Percentiles rank a stretch among this genome's conserved stretches.
Evolutionary conservation across 2,329 filamentous ascomycete genomes (phyloP).

Genomic region (Arachnomyces sp.): DNA sequence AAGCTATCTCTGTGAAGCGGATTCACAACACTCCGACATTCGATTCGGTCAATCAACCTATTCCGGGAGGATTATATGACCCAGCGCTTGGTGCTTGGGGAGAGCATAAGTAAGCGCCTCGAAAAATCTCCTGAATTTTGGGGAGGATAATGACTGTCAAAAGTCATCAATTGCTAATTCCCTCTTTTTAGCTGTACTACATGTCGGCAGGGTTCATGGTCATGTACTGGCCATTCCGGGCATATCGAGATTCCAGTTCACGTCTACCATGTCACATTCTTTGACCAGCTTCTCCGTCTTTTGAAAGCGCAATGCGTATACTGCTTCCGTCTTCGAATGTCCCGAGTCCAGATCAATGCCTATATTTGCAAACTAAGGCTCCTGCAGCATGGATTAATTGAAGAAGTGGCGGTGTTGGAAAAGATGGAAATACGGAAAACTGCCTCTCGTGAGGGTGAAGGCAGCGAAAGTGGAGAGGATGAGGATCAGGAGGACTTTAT

Average conservation of each 20-base stretch:
- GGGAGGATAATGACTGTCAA: constrained; percentile 5
- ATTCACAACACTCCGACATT: constrained; percentile 94
- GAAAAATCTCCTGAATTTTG: constrained; percentile 8
- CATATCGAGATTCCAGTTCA: constrained; percentile 91
- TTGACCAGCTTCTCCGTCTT: constrained; percentile 82
- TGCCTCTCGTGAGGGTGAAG: constrained; percentile 45
- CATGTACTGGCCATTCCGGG: constrained; percentile 86
- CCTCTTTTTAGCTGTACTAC: constrained; percentile 66
- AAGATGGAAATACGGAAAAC: constrained; percentile 38
- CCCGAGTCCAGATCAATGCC: constrained; percentile 66
- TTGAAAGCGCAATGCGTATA: constrained; percentile 84
- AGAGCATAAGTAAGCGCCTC: constrained; percentile 62
- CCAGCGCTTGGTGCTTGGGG: constrained; percentile 83
- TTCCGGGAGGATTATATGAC: constrained; percentile 88
- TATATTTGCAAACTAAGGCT: constrained; percentile 79
- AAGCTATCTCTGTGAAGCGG: constrained; percentile 81
- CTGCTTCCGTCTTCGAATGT: constrained; percentile 77
- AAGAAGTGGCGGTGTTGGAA: constrained; percentile 57
- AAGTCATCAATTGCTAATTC: constrained; percentile 11
- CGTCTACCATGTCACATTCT: constrained; percentile 93
- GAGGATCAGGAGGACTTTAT: constrained; percentile 48
- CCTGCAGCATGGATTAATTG: constrained; percentile 73
- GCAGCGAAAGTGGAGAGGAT: constrained; percentile 60
- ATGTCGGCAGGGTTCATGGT: constrained; percentile 73
- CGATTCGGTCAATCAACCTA: constrained; percentile 80